These are phyloP conservation scores for Babesia ovis DNA, from an alignment of 169 alveolate species.

Conservation along the genomic window DNA sequence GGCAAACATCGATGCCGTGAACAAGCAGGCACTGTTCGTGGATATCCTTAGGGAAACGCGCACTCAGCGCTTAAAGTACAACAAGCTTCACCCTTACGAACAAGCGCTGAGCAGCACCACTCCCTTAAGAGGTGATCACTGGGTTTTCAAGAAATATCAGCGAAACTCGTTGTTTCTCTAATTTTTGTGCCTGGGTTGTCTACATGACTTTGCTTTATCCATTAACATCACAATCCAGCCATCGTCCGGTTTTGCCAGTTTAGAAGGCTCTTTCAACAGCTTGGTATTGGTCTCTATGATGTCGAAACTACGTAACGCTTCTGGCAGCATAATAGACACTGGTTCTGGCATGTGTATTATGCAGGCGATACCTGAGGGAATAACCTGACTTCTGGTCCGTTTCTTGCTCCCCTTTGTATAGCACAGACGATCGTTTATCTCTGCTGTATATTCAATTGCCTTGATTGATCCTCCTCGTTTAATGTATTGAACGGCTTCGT, in stretches of 20 bases:
- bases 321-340: background rate
- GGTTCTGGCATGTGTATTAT: slow-evolving; percentile 27
- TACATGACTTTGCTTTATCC: slow-evolving; percentile 45
- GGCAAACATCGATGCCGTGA: slow-evolving; percentile 44
- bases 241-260: slow-evolving; percentile 20
- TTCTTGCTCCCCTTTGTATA: slow-evolving; percentile 44
- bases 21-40: slow-evolving; percentile 39
- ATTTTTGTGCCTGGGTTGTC: slow-evolving; percentile 16
- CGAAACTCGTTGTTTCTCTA: slow-evolving; percentile 19
- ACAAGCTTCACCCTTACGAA: slow-evolving; percentile 20
- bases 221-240: slow-evolving; percentile 60
- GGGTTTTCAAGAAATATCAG: slow-evolving; percentile 23
- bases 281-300: slow-evolving; percentile 8
- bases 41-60: slow-evolving; percentile 50
- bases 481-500: slow-evolving; percentile 17
- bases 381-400: slow-evolving; percentile 13
- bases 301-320: slow-evolving; percentile 5
- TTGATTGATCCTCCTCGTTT: slow-evolving; percentile 9
- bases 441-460: slow-evolving; percentile 20
- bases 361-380: slow-evolving; percentile 21
- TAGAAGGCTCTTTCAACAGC: slow-evolving; percentile 3
- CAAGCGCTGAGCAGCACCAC: slow-evolving; percentile 11
- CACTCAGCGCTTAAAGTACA: slow-evolving; percentile 15
- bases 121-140: slow-evolving; percentile 5
- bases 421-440: slow-evolving; percentile 10